Percentiles rank a stretch among this genome's conserved stretches.
These are phyloP conservation scores for Syzygium jambos DNA, from an alignment of 345 rosid genomes.

Conservation along the genomic window DNA sequence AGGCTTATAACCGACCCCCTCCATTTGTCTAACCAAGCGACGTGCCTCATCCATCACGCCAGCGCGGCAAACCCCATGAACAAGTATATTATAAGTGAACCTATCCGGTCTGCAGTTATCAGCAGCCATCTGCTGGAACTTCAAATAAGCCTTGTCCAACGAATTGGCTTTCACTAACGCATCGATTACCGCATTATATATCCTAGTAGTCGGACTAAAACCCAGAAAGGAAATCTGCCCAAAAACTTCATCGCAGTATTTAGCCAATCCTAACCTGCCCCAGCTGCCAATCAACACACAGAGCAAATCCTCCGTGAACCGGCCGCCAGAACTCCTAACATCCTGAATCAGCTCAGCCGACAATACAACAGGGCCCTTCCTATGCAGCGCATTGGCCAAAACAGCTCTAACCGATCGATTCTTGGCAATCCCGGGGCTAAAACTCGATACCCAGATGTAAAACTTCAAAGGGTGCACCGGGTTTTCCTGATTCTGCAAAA, in stretches of 20 bases:
- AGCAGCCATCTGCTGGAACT: constrained; percentile 78
- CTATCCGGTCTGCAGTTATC: constrained; percentile 78
- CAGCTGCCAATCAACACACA: constrained; percentile 77
- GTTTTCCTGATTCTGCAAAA: constrained; percentile 75
- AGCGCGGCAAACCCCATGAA: constrained; percentile 77
- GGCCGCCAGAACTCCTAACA: constrained; percentile 44
- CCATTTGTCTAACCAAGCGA: constrained; percentile 86
- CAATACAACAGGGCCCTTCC: constrained; percentile 69
- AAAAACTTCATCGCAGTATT: constrained; percentile 71
- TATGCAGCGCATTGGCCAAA: constrained; percentile 36
- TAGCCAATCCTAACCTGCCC: constrained; percentile 85
- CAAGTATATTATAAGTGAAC: constrained; percentile 83
- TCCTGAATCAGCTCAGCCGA: constrained; percentile 62
- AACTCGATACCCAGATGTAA: constrained; percentile 68
- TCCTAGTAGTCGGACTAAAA: constrained; percentile 61
- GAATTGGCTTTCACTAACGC: constrained; percentile 78
- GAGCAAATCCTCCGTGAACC: constrained; percentile 59
- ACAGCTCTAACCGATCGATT: constrained; percentile 46
- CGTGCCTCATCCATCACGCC: constrained; percentile 83
- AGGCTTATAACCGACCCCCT: constrained; percentile 43
- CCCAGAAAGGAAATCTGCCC: constrained; percentile 80
- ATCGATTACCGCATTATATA: constrained; percentile 78
- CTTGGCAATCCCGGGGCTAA: constrained; percentile 32
- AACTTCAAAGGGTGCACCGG: constrained; percentile 49
- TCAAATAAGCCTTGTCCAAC: constrained; percentile 81